These are phyloP conservation scores for Olyra latifolia DNA, from an alignment of 176 grass and related monocot genomes.

Conservation along the genomic window DNA sequence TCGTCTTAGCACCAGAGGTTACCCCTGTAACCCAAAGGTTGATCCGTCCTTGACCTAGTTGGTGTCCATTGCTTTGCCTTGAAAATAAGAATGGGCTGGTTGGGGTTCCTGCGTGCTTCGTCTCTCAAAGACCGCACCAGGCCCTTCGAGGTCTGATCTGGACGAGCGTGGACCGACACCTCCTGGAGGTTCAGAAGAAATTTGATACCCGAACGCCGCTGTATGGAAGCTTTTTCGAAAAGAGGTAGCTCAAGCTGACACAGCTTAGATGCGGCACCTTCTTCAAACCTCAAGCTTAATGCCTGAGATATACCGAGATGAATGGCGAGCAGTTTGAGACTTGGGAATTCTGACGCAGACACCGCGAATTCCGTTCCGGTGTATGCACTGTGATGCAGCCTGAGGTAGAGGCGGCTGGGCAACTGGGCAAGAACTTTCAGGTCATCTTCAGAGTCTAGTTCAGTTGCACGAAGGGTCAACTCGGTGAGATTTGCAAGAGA, in stretches of 20 bases:
- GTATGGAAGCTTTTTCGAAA: constrained; percentile 14
- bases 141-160: background rate
- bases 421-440: constrained; percentile 12
- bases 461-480: constrained; percentile 39
- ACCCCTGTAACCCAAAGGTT: constrained; percentile 23
- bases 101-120: constrained; percentile 7
- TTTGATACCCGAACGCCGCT: constrained; percentile 24
- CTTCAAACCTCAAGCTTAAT: constrained; percentile 12
- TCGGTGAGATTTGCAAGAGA: constrained; percentile 19
- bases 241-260: constrained; percentile 34
- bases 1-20: background rate
- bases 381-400: constrained; percentile 34
- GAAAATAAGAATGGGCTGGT: constrained; percentile 13
- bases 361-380: constrained; percentile 13
- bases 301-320: background rate
- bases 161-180: background rate
- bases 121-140: background rate
- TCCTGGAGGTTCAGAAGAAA: constrained; percentile 27
- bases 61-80: constrained; percentile 15
- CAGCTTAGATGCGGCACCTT: constrained; percentile 18
- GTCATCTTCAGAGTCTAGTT: constrained; percentile 7
- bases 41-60: background rate
- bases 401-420: constrained; percentile 34
- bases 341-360: constrained; percentile 19
- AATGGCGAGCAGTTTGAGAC: constrained; percentile 41